Base-by-base conservation (phyloP, 805 yeast genomes). In the Huiozyma naganishii region DNA sequence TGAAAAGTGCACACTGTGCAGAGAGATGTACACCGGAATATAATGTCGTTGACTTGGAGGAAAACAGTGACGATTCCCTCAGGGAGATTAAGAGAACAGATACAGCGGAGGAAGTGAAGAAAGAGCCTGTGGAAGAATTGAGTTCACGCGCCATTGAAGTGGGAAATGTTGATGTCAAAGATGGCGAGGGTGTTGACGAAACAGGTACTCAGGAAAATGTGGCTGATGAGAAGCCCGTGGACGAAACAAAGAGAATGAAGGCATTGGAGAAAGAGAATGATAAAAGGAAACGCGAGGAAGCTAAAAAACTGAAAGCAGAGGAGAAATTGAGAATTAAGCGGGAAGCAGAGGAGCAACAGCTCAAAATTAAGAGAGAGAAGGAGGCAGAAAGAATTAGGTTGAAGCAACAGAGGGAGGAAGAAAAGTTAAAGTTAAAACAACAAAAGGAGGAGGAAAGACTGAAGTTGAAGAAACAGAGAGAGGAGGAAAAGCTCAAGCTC, bases 341-440 rank as follows among this genome's bases (percentile, higher is more conserved):
- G 44, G 46, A 47, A 48, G 53, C 46, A 46, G 55, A 51, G 48
- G 23, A 17, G 23, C 23, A 17, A 2, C 23, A 17, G 23, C 23
- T 17, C 23, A 17, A 17, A 17, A 48, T 66, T 53, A 54, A 67
- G 44, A 66, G 64, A 48, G 67, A 65, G 48, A 53, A 55, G 46
- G 52, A 50, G 33, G 54, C 48, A 58, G 64, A 50, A 49, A 63
- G 27, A 63, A 53, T 11, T 32, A 53, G 39, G 36, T 46, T 44
- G 37, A 48, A 48, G 38, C 44, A 41, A 17, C 45, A 53, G 41
- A 46, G 45, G 39, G 57, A 52, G 41, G 53, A 50, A 27, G 58
- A 56, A 32, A 49, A 61, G 62, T 41, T 44, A 40, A 42, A 65
- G 58, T 48, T 66, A 53, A 54, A 67, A 44, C 65, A 64, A 47